Evolutionary conservation across 306 rosid species (phyloP).

Genomic region (Gastrolobium bilobum): DNA sequence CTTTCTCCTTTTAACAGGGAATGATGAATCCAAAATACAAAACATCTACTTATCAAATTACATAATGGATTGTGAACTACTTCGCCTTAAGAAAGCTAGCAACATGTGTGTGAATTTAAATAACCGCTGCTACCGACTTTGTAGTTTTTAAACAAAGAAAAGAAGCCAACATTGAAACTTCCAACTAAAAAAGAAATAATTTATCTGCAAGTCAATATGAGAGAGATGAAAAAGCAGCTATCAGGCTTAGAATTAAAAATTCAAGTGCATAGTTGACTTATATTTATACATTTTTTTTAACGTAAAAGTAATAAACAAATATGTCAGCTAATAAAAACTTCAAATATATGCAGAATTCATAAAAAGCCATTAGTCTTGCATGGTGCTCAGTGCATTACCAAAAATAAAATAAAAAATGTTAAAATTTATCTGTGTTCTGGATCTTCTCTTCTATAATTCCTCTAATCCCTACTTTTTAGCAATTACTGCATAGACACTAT

Average conservation of each 20-base stretch:
- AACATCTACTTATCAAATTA: too few species aligned
- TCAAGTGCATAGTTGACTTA: not conserved
- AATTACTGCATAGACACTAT: too few species aligned
- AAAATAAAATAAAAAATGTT: not conserved
- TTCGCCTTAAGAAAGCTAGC: too few species aligned
- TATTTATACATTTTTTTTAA: not conserved
- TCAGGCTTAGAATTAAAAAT: not conserved
- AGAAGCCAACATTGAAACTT: not conserved
- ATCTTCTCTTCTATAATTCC: too few species aligned
- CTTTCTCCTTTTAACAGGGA: too few species aligned
- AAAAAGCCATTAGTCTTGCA: not conserved
- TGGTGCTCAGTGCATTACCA: not conserved
- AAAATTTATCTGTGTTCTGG: not conserved
- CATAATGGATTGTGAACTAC: too few species aligned
- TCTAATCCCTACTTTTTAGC: too few species aligned
- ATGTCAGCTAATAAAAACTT: not conserved
- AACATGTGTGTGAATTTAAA: not conserved
- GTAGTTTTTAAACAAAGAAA: not conserved
- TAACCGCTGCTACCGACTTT: not conserved
- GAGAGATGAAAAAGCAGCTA: not conserved
- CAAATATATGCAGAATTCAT: not conserved
- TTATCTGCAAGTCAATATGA: not conserved
- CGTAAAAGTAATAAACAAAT: not conserved
- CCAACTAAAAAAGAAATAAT: not conserved
- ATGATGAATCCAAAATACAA: too few species aligned